Base-by-base conservation (phyloP, 2,329 filamentous ascomycete species). In the Mycogone perniciosa region DNA sequence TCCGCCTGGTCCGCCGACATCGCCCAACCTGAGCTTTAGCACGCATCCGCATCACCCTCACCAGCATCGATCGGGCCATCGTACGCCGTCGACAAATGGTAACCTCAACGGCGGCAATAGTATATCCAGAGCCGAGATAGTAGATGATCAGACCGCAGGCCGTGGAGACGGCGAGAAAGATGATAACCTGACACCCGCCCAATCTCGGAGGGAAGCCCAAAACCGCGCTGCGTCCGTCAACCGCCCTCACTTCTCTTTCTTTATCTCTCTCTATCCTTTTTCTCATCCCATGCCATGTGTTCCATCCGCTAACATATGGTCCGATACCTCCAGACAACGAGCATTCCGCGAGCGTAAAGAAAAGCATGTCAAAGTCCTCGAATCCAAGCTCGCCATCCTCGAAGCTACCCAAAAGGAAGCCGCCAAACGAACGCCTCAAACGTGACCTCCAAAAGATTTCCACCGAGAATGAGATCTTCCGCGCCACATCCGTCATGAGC, bases 271-370 rank as follows among this genome's bases (percentile, higher is more conserved):
- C 7, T 6, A 13, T 26, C n/a, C 10, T 26, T 37, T 13, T 52
- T 38, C 13, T n/a, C 6, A 7, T 30, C 33, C 30, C n/a, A 20
- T 34, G 30, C 56, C 31, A 26, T 31, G 9, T n/a, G n/a, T n/a
- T n/a, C n/a, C n/a, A n/a, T n/a, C n/a, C n/a, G n/a, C n/a, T n/a
- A n/a, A 13, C 31, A 42, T 26, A 43, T 33, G 13, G 8, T 47
- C 30, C 26, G 13, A 4, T 11, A 9, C 20, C 11, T 41, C 4
- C 42, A 96, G 92, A 44, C 93, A 97, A 77, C 86, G 92, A 61
- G 92, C 93, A 31, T 97, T 97, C 68, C 89, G 92, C 54, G 92
- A 97, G 70, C 86, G 92, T 59, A 97, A 97, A 69, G 92, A 97
- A 67, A 86, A 85, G 52, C 91, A 95, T 63, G 90, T 97, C 56